A percentile compares a stretch with the other conserved stretches of the same genome.
phyloP scores from a whole-genome alignment of 2,329 filamentous ascomycete species.

The Talaromyces sp. region DNA sequence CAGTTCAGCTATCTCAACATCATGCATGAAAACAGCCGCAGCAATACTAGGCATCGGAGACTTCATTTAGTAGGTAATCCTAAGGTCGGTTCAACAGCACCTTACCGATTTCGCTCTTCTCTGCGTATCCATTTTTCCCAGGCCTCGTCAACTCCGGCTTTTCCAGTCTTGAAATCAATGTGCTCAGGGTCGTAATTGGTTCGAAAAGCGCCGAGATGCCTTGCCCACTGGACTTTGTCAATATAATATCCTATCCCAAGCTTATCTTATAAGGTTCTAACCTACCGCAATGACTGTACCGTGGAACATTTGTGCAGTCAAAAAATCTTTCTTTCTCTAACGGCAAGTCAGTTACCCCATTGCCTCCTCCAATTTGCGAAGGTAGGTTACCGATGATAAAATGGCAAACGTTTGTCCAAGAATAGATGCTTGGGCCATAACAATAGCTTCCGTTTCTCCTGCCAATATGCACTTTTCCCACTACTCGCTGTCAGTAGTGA shows the following conservation, averaged over 20 bases:
- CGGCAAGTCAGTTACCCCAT: not conserved
- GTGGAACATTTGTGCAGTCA: conserved; percentile 31
- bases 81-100: too few relatives aligned
- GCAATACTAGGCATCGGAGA: conserved; percentile 5
- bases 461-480: conserved; percentile 31
- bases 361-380: not conserved
- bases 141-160: conserved; percentile 10
- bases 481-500: not conserved
- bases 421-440: conserved; percentile 31
- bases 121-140: conserved; percentile 29
- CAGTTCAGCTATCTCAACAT: conserved; percentile 14
- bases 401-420: conserved; percentile 35
- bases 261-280: not conserved
- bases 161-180: too few relatives aligned
- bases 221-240: conserved; percentile 14
- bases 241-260: not conserved
- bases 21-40: conserved; percentile 9
- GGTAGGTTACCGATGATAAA: conserved; percentile 25
- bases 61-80: not conserved
- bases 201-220: not conserved
- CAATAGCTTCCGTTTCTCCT: conserved; percentile 19
- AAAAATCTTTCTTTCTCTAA: conserved; percentile 27
- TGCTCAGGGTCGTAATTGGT: too few relatives aligned
- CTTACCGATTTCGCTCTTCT: conserved; percentile 27
- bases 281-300: conserved; percentile 28